Conservation (phyloP, 257 asterid species). For the Cordia subcordata region DNA sequence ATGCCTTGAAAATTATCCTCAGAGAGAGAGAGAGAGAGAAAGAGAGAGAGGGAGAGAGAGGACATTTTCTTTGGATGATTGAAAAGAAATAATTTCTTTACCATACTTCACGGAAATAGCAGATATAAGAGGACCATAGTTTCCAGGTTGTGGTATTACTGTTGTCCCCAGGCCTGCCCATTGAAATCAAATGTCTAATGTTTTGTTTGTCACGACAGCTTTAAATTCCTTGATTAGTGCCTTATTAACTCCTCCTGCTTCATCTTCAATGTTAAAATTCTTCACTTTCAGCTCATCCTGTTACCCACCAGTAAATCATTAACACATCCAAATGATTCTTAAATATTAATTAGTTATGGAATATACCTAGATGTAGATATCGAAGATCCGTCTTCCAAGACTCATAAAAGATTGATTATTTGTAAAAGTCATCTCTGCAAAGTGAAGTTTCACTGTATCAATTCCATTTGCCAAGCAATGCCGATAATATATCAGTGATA, state of each 20-base stretch:
- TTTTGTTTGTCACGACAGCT: constrained; percentile 26
- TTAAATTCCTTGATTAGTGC: constrained; percentile 13
- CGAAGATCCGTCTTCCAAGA: constrained; percentile 16
- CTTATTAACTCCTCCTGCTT: constrained; percentile 44
- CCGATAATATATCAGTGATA: constrained; percentile 9
- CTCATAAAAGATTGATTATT: constrained; percentile 5
- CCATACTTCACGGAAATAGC: constrained; percentile 57
- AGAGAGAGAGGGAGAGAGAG: too few relatives aligned
- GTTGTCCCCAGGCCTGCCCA: constrained; percentile 51
- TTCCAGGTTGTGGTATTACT: constrained; percentile 37
- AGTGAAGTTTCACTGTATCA: constrained; percentile 18
- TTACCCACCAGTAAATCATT: too few relatives aligned
- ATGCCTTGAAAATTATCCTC: not conserved
- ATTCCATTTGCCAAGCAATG: constrained; percentile 19
- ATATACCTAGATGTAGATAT: constrained; percentile 16
- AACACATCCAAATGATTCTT: not conserved
- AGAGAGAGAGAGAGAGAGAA: too few relatives aligned
- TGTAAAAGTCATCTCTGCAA: constrained; percentile 14
- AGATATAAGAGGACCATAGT: constrained; percentile 53
- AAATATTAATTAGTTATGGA: not conserved
- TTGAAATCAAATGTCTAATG: constrained; percentile 42
- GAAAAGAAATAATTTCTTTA: too few relatives aligned
- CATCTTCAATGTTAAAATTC: constrained; percentile 41
- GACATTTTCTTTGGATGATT: too few relatives aligned
- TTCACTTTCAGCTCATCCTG: constrained; percentile 1